Evolutionary conservation across 2,329 filamentous ascomycete genomes (phyloP), one percentile per base, ranked within the genome.

Genomic region (Neonectria faginata): DNA sequence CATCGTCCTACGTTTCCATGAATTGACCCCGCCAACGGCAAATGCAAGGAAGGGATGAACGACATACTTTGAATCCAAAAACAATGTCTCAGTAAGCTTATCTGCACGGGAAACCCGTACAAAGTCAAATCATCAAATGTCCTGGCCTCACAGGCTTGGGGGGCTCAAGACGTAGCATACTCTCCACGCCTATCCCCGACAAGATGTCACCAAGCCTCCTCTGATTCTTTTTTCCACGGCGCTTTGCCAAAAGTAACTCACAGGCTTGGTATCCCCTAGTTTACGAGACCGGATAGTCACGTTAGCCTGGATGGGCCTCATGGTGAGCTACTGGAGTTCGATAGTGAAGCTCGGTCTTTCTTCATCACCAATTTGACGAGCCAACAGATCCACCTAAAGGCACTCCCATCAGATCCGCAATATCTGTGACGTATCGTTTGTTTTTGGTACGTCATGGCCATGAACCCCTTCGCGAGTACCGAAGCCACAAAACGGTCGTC

Each of bases 71-170:
- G 27, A 57, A 36, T 57, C 29, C 7, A 31, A 42, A 22, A 47
- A 16, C 39, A 29, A 45, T 57, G 53, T 62, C 52, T 57, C 45
- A 62, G 45, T 11, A 36, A 57, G 36, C 31, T n/a, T 27, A 51
- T 39, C 25, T 51, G 12, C 3, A 31, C 29, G 27, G 20, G 39
- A 20, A 42, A 39, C 41, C 29, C 58, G 20, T 27, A 42, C 18
- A 25, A 41, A 41, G n/a, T 9, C n/a, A 42, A 16, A 42, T 20
- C 6, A 16, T 20, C 39, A n/a, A 41, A 42, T 42, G 39, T 42
- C 39, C 11, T 27, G 25, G 4, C 25, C 22, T 14, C 39, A 11
- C n/a, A 29, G 25, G 44, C 6, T 27, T 1, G 22, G 14, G 7
- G 45, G 10, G 4, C 2, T 12, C 22, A 48, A 8, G 8, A 9